phyloP scores from a whole-genome alignment of 495 filamentous ascomycete genomes.

The Penicillium ochrochloron region DNA sequence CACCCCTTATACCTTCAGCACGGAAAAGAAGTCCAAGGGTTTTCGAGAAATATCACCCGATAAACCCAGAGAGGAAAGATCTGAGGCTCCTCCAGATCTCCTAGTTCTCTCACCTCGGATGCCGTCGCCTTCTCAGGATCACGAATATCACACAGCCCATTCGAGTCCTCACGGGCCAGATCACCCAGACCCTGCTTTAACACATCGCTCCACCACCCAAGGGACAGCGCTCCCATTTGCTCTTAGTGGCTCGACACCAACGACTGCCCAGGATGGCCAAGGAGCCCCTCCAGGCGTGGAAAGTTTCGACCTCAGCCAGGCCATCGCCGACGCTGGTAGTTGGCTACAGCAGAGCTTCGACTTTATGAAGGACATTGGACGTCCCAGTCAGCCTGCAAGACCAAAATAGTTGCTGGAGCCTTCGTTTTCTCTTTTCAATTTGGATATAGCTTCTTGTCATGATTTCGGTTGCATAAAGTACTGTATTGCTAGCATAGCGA shows the following conservation, averaged over 20 bases:
- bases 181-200: constrained; percentile 3
- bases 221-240: constrained; percentile 35
- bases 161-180: not conserved
- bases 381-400: constrained; percentile 16
- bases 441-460: constrained; percentile 11
- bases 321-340: constrained; percentile 50
- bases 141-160: constrained; percentile 17
- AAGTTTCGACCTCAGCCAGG: constrained; percentile 48
- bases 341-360: constrained; percentile 52
- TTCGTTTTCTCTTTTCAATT: not conserved
- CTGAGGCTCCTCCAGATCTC: constrained; percentile 4
- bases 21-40: constrained; percentile 40
- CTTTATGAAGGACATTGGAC: constrained; percentile 36
- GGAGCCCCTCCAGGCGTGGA: constrained; percentile 31
- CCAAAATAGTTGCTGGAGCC: constrained; percentile 14
- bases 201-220: constrained; percentile 17
- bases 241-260: constrained; percentile 39
- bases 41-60: constrained; percentile 19
- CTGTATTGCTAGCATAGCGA: constrained; percentile 7
- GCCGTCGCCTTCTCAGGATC: not conserved
- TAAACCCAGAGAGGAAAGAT: constrained; percentile 22
- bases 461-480: not conserved
- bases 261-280: constrained; percentile 47
- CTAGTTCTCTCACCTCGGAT: not conserved
- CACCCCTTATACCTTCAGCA: constrained; percentile 54